Percentiles rank a stretch among this genome's conserved stretches.
These are phyloP conservation scores for Candida freyschussii DNA, from an alignment of 1,139 yeast genomes.

Conservation along the genomic window DNA sequence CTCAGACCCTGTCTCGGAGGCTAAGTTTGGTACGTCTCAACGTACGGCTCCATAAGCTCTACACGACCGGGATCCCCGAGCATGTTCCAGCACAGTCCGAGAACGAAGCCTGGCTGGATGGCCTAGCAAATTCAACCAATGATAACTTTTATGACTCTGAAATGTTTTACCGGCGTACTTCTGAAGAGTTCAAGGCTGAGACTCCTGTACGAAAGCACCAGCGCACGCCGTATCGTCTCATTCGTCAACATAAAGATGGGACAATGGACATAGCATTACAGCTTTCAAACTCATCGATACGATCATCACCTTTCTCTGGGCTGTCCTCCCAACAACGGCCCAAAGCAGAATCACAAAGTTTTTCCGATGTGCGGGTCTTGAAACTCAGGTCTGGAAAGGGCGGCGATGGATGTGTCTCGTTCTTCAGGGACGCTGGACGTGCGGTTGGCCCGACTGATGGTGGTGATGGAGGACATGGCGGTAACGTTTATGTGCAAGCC, in stretches of 20 bases:
- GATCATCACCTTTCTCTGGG: constrained; percentile 36
- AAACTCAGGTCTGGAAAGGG: constrained; percentile 77
- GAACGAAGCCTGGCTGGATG: constrained; percentile 42
- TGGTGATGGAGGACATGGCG: constrained; percentile 97
- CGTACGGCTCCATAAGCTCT: background rate
- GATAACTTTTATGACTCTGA: constrained; percentile 6
- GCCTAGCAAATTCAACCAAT: constrained; percentile 15
- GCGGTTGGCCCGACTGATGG: constrained; percentile 96
- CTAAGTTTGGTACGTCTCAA: too few relatives aligned
- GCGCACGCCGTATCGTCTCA: constrained; percentile 9
- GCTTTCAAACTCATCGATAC: constrained; percentile 34
- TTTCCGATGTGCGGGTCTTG: constrained; percentile 63
- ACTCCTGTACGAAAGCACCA: too few relatives aligned
- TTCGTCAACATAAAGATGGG: constrained; percentile 13
- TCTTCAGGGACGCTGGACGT: constrained; percentile 78
- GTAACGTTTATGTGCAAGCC: constrained; percentile 78
- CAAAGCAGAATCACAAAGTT: constrained; percentile 32
- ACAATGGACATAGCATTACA: constrained; percentile 30
- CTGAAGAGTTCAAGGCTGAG: constrained; percentile 7
- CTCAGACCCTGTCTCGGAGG: too few relatives aligned
- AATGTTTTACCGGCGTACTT: constrained; percentile 4
- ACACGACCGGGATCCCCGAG: constrained; percentile 31
- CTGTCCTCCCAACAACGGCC: constrained; percentile 34
- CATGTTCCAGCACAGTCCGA: constrained; percentile 44
- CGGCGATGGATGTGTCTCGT: constrained; percentile 84